These are phyloP conservation scores for Paraphoma chrysanthemicola DNA, from an alignment of 2,329 filamentous ascomycete genomes.

Conservation along the genomic window DNA sequence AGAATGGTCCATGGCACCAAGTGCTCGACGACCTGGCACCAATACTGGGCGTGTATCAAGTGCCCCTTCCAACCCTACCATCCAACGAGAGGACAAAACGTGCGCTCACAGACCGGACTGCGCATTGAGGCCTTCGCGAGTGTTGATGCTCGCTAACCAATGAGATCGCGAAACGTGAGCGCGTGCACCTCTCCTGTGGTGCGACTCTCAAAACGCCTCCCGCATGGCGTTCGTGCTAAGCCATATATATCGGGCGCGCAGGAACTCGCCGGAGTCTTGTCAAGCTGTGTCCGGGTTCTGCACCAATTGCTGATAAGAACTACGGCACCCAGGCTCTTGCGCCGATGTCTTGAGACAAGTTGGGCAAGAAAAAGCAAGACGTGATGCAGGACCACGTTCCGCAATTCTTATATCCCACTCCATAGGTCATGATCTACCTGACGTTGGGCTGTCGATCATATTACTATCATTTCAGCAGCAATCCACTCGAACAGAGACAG, in stretches of 20 bases:
- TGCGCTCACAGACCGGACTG: slow-evolving; percentile 11
- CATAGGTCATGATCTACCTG: slow-evolving; percentile 3
- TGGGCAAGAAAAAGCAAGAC: slow-evolving; percentile 9
- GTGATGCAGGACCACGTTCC: slow-evolving; percentile 5
- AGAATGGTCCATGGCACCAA: slow-evolving; percentile 20
- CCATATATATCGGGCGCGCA: slow-evolving; percentile 5
- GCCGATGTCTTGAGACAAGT: neutral
- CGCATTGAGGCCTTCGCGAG: slow-evolving; percentile 17
- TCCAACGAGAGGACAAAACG: slow-evolving; percentile 10
- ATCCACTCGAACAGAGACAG: slow-evolving; percentile 6
- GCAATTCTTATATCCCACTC: slow-evolving; percentile 12
- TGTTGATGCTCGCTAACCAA: slow-evolving; percentile 13
- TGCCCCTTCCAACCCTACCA: slow-evolving; percentile 1
- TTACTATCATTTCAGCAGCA: slow-evolving; percentile 7
- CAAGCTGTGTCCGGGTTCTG: slow-evolving; percentile 4
- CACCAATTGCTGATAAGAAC: slow-evolving; percentile 19
- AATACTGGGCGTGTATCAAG: neutral
- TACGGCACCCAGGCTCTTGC: slow-evolving; percentile 11
- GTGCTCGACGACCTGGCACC: slow-evolving; percentile 13
- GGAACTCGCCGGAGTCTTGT: slow-evolving; percentile 11
- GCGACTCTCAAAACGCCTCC: slow-evolving; percentile 13
- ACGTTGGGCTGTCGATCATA: slow-evolving; percentile 9
- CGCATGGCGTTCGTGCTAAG: slow-evolving; percentile 23
- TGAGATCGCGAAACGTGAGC: slow-evolving; percentile 23
- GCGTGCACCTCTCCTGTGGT: slow-evolving; percentile 24